A percentile compares a stretch with the other conserved stretches of the same genome.
phyloP scores from a whole-genome alignment of 352 stramenopile genomes.

The Phytophthora hybrid region DNA sequence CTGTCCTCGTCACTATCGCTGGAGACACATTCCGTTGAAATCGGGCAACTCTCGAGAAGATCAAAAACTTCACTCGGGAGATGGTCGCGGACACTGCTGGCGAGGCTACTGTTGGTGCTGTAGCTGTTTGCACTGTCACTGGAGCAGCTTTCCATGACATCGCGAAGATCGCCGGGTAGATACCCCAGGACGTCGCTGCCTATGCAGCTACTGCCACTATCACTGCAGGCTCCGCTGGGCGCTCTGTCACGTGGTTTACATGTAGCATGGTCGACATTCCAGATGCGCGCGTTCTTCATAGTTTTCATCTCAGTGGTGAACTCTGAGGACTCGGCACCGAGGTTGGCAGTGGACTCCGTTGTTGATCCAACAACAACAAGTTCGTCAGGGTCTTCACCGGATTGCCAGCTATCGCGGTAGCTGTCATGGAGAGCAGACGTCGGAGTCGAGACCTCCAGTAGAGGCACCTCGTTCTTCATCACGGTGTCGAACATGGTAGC shows the following conservation, averaged over 20 bases:
- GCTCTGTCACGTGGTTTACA: too few species aligned
- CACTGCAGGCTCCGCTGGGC: neutral
- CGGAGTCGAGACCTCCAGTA: conserved; percentile 4
- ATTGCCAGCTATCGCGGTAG: conserved; percentile 6
- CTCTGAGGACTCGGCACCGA: neutral
- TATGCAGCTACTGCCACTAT: conserved; percentile 4
- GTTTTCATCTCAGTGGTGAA: too few species aligned
- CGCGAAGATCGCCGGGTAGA: neutral
- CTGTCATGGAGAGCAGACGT: neutral
- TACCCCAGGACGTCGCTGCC: conserved; percentile 4
- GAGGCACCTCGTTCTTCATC: conserved; percentile 4
- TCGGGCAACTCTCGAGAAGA: conserved; percentile 3
- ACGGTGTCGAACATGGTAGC: neutral
- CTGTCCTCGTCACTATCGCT: neutral
- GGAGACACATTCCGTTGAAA: neutral
- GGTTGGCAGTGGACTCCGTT: neutral
- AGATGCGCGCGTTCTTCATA: neutral
- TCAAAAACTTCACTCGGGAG: neutral
- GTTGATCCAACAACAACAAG: conserved; percentile 1
- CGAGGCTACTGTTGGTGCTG: conserved; percentile 5
- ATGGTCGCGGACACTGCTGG: neutral
- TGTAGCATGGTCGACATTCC: neutral
- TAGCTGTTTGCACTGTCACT: neutral
- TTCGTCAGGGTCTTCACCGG: conserved; percentile 9
- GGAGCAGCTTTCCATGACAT: conserved; percentile 14